These are phyloP conservation scores for Penicillium fimorum DNA, from an alignment of 495 filamentous ascomycete species.

Conservation along the genomic window DNA sequence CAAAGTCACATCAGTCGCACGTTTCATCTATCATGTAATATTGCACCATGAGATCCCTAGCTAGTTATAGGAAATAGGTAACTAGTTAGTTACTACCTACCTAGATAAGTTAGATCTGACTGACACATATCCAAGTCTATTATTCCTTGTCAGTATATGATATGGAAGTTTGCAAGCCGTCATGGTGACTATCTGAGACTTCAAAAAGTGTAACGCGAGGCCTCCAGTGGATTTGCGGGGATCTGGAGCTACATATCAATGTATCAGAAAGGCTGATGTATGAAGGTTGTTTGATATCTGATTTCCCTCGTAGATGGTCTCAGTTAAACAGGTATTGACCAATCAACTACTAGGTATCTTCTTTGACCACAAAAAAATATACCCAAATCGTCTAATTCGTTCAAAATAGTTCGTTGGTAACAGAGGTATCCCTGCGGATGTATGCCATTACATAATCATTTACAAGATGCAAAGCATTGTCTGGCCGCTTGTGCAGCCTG, in stretches of 20 bases:
- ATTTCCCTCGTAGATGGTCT: not conserved
- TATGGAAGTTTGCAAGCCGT: not conserved
- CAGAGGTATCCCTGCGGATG: slow-evolving; percentile 17
- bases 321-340: not conserved
- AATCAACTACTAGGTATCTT: not conserved
- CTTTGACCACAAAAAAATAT: not conserved
- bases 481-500: slow-evolving; percentile 16
- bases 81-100: not conserved
- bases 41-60: slow-evolving; percentile 1
- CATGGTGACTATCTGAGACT: not conserved
- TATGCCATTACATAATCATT: slow-evolving; percentile 23
- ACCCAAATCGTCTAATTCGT: slow-evolving; percentile 13
- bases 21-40: slow-evolving; percentile 33
- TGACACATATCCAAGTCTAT: not conserved
- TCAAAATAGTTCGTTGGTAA: slow-evolving; percentile 10
- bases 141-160: not conserved
- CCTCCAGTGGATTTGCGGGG: not conserved
- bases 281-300: not conserved
- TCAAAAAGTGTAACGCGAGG: not conserved
- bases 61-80: not conserved
- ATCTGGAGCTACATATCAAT: slow-evolving; percentile 3
- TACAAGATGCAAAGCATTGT: slow-evolving; percentile 24
- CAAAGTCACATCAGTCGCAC: slow-evolving; percentile 24
- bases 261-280: not conserved
- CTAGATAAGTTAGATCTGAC: not conserved